Conservation (phyloP, 2,329 filamentous ascomycete genomes). For the Calonectria multiphialidica region DNA sequence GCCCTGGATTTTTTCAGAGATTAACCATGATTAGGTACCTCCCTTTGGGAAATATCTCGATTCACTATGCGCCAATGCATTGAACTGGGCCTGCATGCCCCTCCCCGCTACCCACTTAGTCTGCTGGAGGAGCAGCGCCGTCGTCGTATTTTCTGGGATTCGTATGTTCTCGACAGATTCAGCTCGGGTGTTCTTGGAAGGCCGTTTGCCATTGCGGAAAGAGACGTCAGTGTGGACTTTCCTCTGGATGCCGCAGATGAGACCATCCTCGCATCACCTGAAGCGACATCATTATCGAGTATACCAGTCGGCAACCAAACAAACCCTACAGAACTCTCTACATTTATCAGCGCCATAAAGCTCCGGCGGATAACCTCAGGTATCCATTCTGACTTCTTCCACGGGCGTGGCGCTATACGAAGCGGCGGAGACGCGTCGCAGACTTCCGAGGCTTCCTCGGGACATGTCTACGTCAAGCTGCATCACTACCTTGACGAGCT, state of each 20-base stretch:
- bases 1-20: neutral
- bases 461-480: conserved; percentile 42
- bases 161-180: conserved; percentile 35
- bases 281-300: neutral
- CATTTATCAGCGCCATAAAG: conserved; percentile 53
- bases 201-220: conserved; percentile 30
- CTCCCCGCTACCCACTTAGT: neutral
- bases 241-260: conserved; percentile 31
- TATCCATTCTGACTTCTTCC: conserved; percentile 48
- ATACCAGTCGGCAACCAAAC: neutral
- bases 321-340: conserved; percentile 28
- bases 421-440: neutral
- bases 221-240: conserved; percentile 28
- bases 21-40: conserved; percentile 20
- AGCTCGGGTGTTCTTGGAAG: conserved; percentile 33
- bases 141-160: conserved; percentile 37
- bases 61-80: conserved; percentile 34
- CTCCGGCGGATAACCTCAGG: conserved; percentile 55
- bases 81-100: conserved; percentile 29
- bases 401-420: neutral
- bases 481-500: conserved; percentile 49
- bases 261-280: conserved; percentile 13
- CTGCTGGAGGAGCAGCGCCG: conserved; percentile 29
- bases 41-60: conserved; percentile 32
- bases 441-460: conserved; percentile 17